These are phyloP conservation scores for Angomonas ambiguus DNA, from an alignment of 208 protist species.

Conservation along the genomic window DNA sequence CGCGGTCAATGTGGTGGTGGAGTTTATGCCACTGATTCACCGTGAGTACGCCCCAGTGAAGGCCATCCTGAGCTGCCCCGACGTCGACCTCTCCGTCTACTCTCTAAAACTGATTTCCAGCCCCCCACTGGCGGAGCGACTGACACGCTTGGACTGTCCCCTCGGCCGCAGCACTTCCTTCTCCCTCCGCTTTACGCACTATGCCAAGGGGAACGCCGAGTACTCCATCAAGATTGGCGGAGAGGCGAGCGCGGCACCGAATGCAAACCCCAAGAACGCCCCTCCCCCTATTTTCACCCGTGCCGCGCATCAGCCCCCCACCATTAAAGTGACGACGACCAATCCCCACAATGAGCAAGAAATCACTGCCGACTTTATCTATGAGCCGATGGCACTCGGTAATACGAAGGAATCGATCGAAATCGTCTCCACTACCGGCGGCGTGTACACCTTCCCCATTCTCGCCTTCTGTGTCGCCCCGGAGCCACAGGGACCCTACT, in stretches of 20 bases:
- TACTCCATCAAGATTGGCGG: constrained; percentile 72
- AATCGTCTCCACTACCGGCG: constrained; percentile 77
- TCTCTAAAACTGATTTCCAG: constrained; percentile 55
- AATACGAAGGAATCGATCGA: constrained; percentile 71
- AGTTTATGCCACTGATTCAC: constrained; percentile 89
- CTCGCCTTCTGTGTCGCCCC: constrained; percentile 83
- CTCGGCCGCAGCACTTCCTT: constrained; percentile 81
- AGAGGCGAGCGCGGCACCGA: constrained; percentile 21
- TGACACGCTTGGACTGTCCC: constrained; percentile 73
- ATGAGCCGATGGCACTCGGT: constrained; percentile 90
- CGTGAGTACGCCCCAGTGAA: constrained; percentile 52
- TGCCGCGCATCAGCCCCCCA: neutral
- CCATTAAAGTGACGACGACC: neutral
- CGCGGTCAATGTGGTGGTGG: constrained; percentile 45
- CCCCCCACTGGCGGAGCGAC: constrained; percentile 55
- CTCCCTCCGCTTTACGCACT: constrained; percentile 72
- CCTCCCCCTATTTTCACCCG: constrained; percentile 18
- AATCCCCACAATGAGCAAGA: constrained; percentile 75
- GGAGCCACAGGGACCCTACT: constrained; percentile 91
- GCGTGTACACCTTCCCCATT: constrained; percentile 91
- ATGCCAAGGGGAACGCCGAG: constrained; percentile 61
- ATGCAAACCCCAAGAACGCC: constrained; percentile 23
- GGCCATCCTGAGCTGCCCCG: constrained; percentile 60
- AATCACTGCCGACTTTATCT: constrained; percentile 88
- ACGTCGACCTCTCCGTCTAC: constrained; percentile 87